Evolutionary conservation across 2,329 filamentous ascomycete species (phyloP).

Genomic region (Paramyrothecium sp.): DNA sequence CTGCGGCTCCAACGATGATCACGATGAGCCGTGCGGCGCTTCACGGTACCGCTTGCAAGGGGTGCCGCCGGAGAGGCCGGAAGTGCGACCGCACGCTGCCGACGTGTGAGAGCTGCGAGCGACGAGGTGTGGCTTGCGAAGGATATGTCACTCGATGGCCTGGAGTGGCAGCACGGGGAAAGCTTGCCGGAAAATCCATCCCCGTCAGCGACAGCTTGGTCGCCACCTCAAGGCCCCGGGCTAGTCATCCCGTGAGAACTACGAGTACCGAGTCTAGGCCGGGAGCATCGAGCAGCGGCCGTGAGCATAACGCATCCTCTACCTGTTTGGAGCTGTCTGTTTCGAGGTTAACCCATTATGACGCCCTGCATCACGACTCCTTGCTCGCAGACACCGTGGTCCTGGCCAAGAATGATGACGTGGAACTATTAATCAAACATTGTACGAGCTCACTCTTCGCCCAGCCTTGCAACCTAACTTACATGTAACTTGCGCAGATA

Average conservation of each 20-base stretch:
- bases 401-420: neutral
- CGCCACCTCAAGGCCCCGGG: neutral
- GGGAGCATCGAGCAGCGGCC: no score
- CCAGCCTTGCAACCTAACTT: neutral
- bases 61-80: conserved; percentile 5
- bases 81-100: conserved; percentile 7
- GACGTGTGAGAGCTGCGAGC: neutral
- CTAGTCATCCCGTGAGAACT: neutral
- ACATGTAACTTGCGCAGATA: neutral
- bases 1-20: neutral
- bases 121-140: conserved; percentile 1
- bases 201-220: neutral
- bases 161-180: conserved; percentile 4
- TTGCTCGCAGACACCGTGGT: no score
- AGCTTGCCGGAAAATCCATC: conserved; percentile 2
- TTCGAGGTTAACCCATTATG: no score
- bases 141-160: conserved; percentile 6
- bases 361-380: no score
- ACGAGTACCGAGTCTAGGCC: neutral
- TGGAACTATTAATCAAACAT: neutral
- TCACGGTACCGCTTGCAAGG: conserved; percentile 4
- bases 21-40: neutral
- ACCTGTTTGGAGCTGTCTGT: no score
- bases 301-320: no score
- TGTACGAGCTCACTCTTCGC: neutral